phyloP scores from a whole-genome alignment of 2,329 filamentous ascomycete genomes.

The Mariannaea sp. region DNA sequence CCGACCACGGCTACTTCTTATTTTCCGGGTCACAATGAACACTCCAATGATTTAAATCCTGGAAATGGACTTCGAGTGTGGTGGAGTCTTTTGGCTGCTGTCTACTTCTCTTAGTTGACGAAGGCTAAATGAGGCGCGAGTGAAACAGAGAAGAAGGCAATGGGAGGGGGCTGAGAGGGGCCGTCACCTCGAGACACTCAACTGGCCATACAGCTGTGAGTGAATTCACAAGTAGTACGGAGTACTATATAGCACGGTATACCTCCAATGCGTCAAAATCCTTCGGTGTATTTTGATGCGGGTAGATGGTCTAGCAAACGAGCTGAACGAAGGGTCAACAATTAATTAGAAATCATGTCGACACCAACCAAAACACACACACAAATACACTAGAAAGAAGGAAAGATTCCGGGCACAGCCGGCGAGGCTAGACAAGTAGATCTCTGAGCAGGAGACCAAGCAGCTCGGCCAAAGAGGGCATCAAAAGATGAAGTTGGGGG shows the following conservation, averaged over 20 bases:
- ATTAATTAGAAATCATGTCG: too few species aligned
- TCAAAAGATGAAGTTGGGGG: not conserved
- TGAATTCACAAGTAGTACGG: constrained; percentile 1
- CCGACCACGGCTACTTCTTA: not conserved
- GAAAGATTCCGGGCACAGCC: not conserved
- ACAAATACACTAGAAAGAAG: not conserved
- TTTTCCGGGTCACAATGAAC: not conserved
- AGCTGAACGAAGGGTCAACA: not conserved
- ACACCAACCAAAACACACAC: not conserved
- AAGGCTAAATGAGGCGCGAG: not conserved
- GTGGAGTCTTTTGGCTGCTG: not conserved
- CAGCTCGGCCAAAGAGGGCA: not conserved
- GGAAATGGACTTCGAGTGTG: not conserved
- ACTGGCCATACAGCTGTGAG: not conserved
- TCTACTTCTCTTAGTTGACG: not conserved
- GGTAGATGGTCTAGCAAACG: not conserved
- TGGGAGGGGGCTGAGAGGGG: not conserved
- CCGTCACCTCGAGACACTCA: constrained; percentile 1
- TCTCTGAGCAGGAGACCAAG: not conserved
- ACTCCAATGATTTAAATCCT: not conserved
- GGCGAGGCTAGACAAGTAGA: not conserved
- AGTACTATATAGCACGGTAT: not conserved
- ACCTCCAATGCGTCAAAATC: too few species aligned
- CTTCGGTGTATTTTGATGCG: too few species aligned
- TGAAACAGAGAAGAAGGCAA: not conserved